Evolutionary conservation across 768 basidiomycete species (phyloP), one percentile per base, ranked within the genome.

Genomic region (Termitomyces sp.): DNA sequence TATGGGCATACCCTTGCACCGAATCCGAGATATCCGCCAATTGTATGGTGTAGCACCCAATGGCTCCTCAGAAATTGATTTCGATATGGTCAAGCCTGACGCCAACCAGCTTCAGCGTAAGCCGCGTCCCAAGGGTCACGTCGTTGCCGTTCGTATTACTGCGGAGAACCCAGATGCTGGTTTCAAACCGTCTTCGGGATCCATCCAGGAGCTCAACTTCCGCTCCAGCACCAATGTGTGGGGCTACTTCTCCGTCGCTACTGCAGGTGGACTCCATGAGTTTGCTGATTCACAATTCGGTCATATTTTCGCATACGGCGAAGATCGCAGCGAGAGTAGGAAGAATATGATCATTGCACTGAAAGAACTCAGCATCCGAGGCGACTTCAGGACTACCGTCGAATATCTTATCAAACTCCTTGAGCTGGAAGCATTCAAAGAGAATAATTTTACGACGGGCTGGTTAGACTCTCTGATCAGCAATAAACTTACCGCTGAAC

Each of bases 271-370:
- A 72, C 84, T 99, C 55, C 97, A 99, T 75, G 95, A 99, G 73
- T 98, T 95, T 67, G 97, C 97, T 44, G 97, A 99, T 74, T 98
- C 96, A 9, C 97, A 99, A 67, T 98, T 99, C 68, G 97, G 97
- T 55, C 97, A 99, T 70, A 98, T 98, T 70, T 99, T 99, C 65
- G 97, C 96, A 18, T 98, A 98, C 66, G 97, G 97, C 54, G 91
- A 95, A 73, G 96, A 98, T 70, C 92, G 97, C 64, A 78, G 84
- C 60, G 95, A 98, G 74, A 91, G 91, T 67, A 76, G 97, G 67
- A 99, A 99, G 81, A 98, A 98, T 72, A 99, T 99, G 96, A 96
- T 99, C 61, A 91, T 99, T 64, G 97, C 97, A 2, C 77, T 99
- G 66, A 98, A 98, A 78, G 97, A 98, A 73, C 79, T 98, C 63